Conservation (phyloP, 2,329 filamentous ascomycete species). For the Pseudogymnoascus sp. region DNA sequence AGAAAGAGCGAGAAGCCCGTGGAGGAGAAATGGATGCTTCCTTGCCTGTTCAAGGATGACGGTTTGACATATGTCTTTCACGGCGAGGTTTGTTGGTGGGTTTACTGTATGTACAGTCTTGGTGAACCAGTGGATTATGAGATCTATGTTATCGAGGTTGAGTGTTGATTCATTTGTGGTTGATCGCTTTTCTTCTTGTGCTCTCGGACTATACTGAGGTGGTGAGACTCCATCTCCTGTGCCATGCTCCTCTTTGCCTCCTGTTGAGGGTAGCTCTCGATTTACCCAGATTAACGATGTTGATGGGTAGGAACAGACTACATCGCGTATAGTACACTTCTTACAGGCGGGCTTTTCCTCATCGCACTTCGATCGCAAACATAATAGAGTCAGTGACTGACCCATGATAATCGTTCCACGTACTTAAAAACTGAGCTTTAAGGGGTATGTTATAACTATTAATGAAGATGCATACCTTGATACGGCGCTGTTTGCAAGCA, state of each 20-base stretch:
- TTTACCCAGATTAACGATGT: background rate
- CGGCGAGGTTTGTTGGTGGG: conserved; percentile 6
- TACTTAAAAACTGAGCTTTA: background rate
- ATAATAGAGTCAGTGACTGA: background rate
- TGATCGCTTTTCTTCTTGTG: conserved; percentile 3
- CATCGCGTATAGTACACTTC: conserved; percentile 19
- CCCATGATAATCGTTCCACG: background rate
- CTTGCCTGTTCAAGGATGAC: conserved; percentile 18
- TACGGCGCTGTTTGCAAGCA: conserved; percentile 26
- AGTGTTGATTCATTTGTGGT: conserved; percentile 2
- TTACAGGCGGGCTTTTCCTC: conserved; percentile 19
- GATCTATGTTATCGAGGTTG: conserved; percentile 16
- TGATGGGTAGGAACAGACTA: conserved; percentile 16
- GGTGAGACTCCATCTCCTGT: background rate
- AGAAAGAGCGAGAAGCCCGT: conserved; percentile 20
- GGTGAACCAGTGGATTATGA: conserved; percentile 19
- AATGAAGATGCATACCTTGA: conserved; percentile 23
- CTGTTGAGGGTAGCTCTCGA: conserved; percentile 8
- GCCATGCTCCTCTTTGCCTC: background rate
- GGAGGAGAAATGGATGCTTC: conserved; percentile 17
- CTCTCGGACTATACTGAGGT: background rate
- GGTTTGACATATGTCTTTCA: conserved; percentile 12
- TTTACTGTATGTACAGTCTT: conserved; percentile 14
- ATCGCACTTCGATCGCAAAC: conserved; percentile 17
- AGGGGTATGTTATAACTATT: background rate